Percentiles rank a stretch among this genome's conserved stretches.
These are phyloP conservation scores for Tricladium varicosporioides DNA, from an alignment of 2,329 filamentous ascomycete species.

Conservation along the genomic window DNA sequence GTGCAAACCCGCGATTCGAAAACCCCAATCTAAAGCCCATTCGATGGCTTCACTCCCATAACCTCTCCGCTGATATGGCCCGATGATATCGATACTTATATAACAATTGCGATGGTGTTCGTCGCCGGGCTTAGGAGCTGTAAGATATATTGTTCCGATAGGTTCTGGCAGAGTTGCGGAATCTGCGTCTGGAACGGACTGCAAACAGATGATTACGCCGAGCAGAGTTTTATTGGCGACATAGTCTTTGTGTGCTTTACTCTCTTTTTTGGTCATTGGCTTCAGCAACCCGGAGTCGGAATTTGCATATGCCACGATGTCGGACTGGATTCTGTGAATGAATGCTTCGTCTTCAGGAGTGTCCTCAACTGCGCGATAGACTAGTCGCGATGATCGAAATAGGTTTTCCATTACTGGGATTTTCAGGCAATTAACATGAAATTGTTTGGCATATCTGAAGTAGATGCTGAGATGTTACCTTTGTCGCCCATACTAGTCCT, in stretches of 20 bases:
- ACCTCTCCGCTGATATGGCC: constrained; percentile 32
- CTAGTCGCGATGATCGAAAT: constrained; percentile 38
- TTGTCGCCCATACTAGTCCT: no score
- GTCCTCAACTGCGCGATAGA: constrained; percentile 38
- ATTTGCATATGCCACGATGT: constrained; percentile 31
- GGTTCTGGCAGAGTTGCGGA: constrained; percentile 23
- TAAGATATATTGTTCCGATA: constrained; percentile 36
- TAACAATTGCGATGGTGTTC: constrained; percentile 43
- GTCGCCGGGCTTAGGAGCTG: constrained; percentile 19
- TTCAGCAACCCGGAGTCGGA: constrained; percentile 31
- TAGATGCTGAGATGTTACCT: not conserved
- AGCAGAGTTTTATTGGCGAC: constrained; percentile 34
- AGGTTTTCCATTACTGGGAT: constrained; percentile 19
- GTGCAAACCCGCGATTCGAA: constrained; percentile 37
- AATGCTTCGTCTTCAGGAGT: constrained; percentile 34
- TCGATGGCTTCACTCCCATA: constrained; percentile 40
- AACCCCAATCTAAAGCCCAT: constrained; percentile 37
- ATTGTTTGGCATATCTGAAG: not conserved
- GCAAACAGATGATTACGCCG: constrained; percentile 38
- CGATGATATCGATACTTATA: constrained; percentile 35
- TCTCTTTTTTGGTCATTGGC: constrained; percentile 32
- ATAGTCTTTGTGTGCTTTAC: constrained; percentile 31
- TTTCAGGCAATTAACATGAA: not conserved
- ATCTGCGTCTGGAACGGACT: constrained; percentile 11
- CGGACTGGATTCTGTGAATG: constrained; percentile 32